These are phyloP conservation scores for Fraxinus americana DNA, from an alignment of 257 asterid genomes.

Conservation along the genomic window DNA sequence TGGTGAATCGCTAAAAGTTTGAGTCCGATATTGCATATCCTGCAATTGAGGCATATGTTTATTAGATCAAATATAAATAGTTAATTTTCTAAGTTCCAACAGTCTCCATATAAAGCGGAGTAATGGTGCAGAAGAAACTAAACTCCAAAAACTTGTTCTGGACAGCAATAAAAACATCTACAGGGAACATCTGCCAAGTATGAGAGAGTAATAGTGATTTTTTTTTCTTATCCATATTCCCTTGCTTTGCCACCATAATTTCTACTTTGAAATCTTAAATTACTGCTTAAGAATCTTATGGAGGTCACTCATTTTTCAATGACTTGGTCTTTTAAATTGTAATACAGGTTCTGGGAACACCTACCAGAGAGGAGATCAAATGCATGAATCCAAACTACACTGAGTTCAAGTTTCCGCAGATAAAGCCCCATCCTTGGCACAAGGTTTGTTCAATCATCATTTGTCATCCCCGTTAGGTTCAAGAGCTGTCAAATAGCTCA, in stretches of 20 bases:
- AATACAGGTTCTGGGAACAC: slow-evolving; percentile 93
- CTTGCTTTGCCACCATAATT: slow-evolving; percentile 9
- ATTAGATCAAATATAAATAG: background rate
- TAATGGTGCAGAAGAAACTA: background rate
- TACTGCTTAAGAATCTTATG: background rate
- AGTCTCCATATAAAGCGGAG: background rate
- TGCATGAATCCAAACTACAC: slow-evolving; percentile 98
- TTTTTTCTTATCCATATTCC: background rate
- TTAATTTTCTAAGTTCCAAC: background rate
- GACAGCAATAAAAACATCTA: slow-evolving; percentile 7
- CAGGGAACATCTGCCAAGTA: background rate
- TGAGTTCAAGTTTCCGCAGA: slow-evolving; percentile 91
- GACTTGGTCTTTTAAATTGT: slow-evolving; percentile 27
- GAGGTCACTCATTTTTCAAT: background rate
- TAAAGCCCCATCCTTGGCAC: slow-evolving; percentile 99
- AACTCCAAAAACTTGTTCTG: background rate
- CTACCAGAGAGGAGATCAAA: slow-evolving; percentile 94
- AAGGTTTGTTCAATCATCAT: slow-evolving; percentile 53
- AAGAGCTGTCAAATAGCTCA: slow-evolving; percentile 3
- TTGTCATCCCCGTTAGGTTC: background rate
- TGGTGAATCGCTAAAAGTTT: slow-evolving; percentile 8
- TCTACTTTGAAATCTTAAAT: background rate
- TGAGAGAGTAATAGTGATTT: background rate
- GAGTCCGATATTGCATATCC: slow-evolving; percentile 14
- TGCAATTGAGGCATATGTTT: background rate